phyloP scores from a whole-genome alignment of 352 stramenopile species.

The Globisporangium okanoganense region DNA sequence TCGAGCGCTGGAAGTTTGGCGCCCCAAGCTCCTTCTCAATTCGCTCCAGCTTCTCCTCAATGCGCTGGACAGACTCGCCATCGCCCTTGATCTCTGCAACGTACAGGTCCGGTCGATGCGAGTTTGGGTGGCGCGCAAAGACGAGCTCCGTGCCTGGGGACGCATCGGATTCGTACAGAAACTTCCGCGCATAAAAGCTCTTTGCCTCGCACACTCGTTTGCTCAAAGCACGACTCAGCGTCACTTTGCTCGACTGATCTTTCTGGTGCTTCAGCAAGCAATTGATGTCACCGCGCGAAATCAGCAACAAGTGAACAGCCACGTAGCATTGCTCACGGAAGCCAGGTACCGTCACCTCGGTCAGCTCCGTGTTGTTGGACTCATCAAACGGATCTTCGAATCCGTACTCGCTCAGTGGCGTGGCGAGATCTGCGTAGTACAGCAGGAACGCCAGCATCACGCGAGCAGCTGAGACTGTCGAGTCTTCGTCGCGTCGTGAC shows the following conservation, averaged over 20 bases:
- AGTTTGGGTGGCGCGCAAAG: constrained; percentile 57
- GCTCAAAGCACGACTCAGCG: constrained; percentile 69
- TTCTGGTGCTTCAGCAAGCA: constrained; percentile 45
- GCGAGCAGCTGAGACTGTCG: constrained; percentile 28
- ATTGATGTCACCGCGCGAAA: constrained; percentile 54
- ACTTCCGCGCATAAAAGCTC: constrained; percentile 70
- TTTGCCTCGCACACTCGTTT: constrained; percentile 45
- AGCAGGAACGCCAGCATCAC: constrained; percentile 59
- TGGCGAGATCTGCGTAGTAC: constrained; percentile 55
- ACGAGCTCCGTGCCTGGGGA: constrained; percentile 26
- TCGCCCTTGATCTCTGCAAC: constrained; percentile 64
- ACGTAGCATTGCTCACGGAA: constrained; percentile 66
- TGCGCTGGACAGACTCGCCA: constrained; percentile 51
- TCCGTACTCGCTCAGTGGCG: constrained; percentile 34
- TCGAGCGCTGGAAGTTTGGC: constrained; percentile 36
- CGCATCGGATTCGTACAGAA: constrained; percentile 45
- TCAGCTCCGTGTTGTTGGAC: constrained; percentile 64
- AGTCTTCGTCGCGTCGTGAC: constrained; percentile 18
- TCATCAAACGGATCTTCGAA: constrained; percentile 60
- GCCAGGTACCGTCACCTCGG: constrained; percentile 29
- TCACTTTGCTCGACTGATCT: constrained; percentile 57
- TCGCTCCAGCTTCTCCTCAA: constrained; percentile 58
- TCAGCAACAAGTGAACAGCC: constrained; percentile 58
- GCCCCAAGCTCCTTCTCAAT: constrained; percentile 67
- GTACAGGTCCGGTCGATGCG: constrained; percentile 62